A percentile compares a stretch with the other conserved stretches of the same genome.
These are phyloP conservation scores for Wickerhamomyces sydowiorum DNA, from an alignment of 805 yeast genomes.

Conservation along the genomic window DNA sequence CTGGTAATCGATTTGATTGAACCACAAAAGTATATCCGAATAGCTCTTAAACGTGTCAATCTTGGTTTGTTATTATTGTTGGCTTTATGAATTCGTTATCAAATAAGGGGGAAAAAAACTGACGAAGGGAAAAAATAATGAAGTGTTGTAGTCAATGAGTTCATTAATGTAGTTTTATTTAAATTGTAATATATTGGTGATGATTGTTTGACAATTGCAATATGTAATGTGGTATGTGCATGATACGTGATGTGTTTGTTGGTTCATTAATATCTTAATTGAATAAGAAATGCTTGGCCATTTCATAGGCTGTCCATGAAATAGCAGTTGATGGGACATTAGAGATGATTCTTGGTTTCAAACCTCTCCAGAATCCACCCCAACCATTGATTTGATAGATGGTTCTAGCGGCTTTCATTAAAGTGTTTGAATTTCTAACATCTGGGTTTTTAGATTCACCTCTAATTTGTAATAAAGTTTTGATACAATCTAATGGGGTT, in stretches of 20 bases:
- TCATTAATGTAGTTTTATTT: too few relatives aligned
- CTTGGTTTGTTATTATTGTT: too few relatives aligned
- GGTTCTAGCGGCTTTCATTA: conserved; percentile 63
- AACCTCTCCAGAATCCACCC: conserved; percentile 73
- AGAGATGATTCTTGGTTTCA: conserved; percentile 85
- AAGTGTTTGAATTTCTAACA: conserved; percentile 56
- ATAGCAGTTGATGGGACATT: conserved; percentile 96
- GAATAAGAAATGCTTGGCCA: conserved; percentile 63
- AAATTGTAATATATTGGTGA: too few relatives aligned
- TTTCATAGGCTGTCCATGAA: conserved; percentile 96
- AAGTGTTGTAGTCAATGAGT: too few relatives aligned
- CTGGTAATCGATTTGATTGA: too few relatives aligned
- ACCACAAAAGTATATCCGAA: too few relatives aligned
- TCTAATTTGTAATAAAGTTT: conserved; percentile 85
- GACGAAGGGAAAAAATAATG: too few relatives aligned
- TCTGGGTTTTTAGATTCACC: conserved; percentile 41
- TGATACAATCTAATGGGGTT: conserved; percentile 90
- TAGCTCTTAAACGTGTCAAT: too few relatives aligned
- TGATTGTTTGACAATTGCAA: too few relatives aligned
- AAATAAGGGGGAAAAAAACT: too few relatives aligned
- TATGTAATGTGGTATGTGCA: too few relatives aligned
- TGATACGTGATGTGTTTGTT: neutral
- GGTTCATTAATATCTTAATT: neutral
- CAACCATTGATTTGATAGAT: conserved; percentile 57
- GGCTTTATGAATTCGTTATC: too few relatives aligned